Base-by-base conservation (phyloP, 2,329 filamentous ascomycete genomes). In the Arachnomyces sp. region DNA sequence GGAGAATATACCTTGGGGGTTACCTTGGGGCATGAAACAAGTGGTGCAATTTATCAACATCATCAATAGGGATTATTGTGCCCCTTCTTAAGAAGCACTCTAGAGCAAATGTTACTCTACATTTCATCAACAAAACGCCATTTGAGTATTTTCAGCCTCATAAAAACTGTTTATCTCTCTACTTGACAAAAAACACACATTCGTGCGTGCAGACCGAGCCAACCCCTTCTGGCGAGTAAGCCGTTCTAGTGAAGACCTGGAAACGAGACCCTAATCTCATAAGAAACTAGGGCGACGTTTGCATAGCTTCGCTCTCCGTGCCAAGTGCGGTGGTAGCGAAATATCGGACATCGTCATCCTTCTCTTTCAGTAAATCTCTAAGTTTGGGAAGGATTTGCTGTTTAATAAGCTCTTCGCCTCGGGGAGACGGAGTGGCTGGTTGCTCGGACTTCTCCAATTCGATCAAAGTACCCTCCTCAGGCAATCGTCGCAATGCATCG, bases 281-380 rank as follows among this genome's bases (percentile, higher is more conserved):
- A 34, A 11, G 42, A 45, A 46, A 53, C 53, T 56, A 66, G 44
- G 62, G 69, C 48, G 69, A 73, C 47, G 69, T 77, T 56, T 72
- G 67, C 73, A 74, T 75, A 46, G 63, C 67, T 57, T 75, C 74
- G 44, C 67, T 66, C 49, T 68, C 57, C 55, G 61, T 68, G 44
- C 63, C 80, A 45, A 84, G 82, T 36, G 92, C 90, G 49, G 86
- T 93, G 46, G 88, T 94, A 49, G 92, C 92, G 68, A 95, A 98
- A 73, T 90, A 98, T 64, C 92, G 81, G 57, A 98, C 92, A 68
- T 98, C 92, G 53, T 96, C 90, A 68, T 98, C 92, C 51, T 93
- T 86, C 61, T 98, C 92, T 69, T 90, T 85, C 72, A 95, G 89
- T 57, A 98, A 74, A 73, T 95, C 95, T 72, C 90, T 85, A 53